Base-by-base conservation (phyloP, 1,284 basidiomycete species). In the Austropuccinia psidii region DNA sequence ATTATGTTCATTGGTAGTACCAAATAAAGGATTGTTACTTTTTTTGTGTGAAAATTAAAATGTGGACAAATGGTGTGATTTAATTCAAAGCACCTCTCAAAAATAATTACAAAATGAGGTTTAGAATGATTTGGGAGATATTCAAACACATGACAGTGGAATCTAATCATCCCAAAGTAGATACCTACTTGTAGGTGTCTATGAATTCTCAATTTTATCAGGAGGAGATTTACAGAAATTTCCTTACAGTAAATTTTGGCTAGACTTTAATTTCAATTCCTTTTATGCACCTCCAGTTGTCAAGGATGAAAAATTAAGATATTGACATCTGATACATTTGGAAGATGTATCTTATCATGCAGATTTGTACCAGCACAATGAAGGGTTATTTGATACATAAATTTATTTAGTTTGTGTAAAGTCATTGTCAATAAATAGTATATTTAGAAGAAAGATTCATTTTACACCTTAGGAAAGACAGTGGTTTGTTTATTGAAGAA, bases 351-450 rank as follows among this genome's bases (percentile, higher is more conserved):
- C 58, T 2, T 58, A 45, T 35, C 67, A 69, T 24, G 24, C 21
- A 1, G 67, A 39, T 15, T 35, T 19, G 7, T 69, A 45, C 49
- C 39, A 60, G 45, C 55, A 70, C 41, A 35, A 45, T 33, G 49
- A 39, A 5, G 39, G n/a, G 19, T 39, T 17, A 55, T 67, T 41
- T 27, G 39, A 54, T 13, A 67, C 65, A 21, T 9, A 55, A n/a
- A 47, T 54, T 37, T 41, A 67, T 67, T 37, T 67, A 33, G 41
- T 67, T 55, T 47, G 49, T 55, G 65, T 67, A 6, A 67, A 67
- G 35, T 67, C 65, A 27, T 37, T 67, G 13, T 41, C 49, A 8
- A 19, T 33, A 41, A 29, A 39, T 55, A 47, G 35, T 29, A n/a
- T n/a, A n/a, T n/a, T n/a, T n/a, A n/a, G n/a, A n/a, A n/a, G n/a